phyloP scores from a whole-genome alignment of 768 basidiomycete species.

The Russula vinacea region DNA sequence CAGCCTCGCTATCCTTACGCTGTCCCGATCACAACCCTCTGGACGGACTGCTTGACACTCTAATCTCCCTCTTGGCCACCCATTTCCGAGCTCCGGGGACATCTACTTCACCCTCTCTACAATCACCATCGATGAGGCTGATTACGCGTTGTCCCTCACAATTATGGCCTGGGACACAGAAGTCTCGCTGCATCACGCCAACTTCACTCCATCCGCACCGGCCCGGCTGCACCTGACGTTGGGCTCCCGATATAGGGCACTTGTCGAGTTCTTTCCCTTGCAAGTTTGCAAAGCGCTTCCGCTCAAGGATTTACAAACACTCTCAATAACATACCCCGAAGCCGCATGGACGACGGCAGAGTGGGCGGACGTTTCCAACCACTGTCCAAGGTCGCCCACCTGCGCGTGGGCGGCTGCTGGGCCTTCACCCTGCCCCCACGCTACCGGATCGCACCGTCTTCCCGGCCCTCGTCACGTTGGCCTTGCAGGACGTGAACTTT shows the following conservation, averaged over 20 bases:
- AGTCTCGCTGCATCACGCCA: neutral
- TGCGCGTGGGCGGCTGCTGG: neutral
- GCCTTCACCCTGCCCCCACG: neutral
- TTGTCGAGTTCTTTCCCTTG: neutral
- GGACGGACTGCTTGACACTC: neutral
- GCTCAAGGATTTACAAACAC: neutral
- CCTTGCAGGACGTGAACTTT: neutral
- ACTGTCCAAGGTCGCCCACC: neutral
- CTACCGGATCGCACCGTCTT: neutral
- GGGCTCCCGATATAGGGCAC: neutral
- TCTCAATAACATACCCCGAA: neutral
- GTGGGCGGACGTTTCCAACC: neutral
- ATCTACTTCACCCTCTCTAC: neutral
- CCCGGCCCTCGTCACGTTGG: neutral
- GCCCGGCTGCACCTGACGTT: neutral
- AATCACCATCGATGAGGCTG: neutral
- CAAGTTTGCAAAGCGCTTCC: neutral
- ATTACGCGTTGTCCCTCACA: neutral
- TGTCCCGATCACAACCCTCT: neutral
- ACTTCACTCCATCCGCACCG: neutral
- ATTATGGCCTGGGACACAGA: conserved; percentile 7
- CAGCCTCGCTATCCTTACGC: neutral
- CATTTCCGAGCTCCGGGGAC: conserved; percentile 1
- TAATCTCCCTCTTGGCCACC: conserved; percentile 1
- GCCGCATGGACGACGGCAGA: neutral